phyloP scores from a whole-genome alignment of 2,329 filamentous ascomycete species.

The Paracamarosporium sp. region DNA sequence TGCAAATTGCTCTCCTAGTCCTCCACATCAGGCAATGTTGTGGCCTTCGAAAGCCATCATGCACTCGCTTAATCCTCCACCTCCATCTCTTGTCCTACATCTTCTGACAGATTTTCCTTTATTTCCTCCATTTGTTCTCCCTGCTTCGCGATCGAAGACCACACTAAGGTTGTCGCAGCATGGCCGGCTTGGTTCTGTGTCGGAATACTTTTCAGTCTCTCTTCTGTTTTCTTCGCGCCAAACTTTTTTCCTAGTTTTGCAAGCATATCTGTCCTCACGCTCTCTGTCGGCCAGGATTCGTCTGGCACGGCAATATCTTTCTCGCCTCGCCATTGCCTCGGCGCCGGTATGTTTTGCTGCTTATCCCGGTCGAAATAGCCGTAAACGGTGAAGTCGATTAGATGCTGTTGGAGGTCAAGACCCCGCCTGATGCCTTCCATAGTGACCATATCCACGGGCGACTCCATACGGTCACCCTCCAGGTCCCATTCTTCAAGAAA shows the following conservation, averaged over 20 bases:
- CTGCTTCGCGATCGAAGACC: not conserved
- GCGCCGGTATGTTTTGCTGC: slow-evolving; percentile 57
- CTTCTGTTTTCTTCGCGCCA: slow-evolving; percentile 31
- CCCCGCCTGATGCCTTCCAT: slow-evolving; percentile 62
- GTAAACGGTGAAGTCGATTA: slow-evolving; percentile 66
- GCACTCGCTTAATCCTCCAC: not conserved
- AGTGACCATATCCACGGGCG: slow-evolving; percentile 44
- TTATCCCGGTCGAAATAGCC: slow-evolving; percentile 63
- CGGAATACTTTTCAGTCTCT: not conserved
- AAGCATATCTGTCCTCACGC: slow-evolving; percentile 3
- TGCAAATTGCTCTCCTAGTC: too few relatives aligned
- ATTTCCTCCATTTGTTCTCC: not conserved
- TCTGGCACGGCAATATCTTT: slow-evolving; percentile 41
- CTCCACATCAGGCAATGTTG: not conserved
- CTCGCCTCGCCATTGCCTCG: slow-evolving; percentile 59
- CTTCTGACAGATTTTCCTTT: not conserved
- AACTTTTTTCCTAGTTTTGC: slow-evolving; percentile 10
- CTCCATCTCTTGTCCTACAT: not conserved
- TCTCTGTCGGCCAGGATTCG: slow-evolving; percentile 12
- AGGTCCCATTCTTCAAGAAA: slow-evolving; percentile 54
- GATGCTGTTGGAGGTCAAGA: slow-evolving; percentile 61
- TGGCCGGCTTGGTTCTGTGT: not conserved
- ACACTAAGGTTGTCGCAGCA: not conserved
- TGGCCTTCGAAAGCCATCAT: not conserved
- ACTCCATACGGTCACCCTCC: slow-evolving; percentile 63